Percentiles rank a stretch among this genome's conserved stretches.
phyloP scores from a whole-genome alignment of 2,329 filamentous ascomycete species.

The Sphaerostilbella broomeana region DNA sequence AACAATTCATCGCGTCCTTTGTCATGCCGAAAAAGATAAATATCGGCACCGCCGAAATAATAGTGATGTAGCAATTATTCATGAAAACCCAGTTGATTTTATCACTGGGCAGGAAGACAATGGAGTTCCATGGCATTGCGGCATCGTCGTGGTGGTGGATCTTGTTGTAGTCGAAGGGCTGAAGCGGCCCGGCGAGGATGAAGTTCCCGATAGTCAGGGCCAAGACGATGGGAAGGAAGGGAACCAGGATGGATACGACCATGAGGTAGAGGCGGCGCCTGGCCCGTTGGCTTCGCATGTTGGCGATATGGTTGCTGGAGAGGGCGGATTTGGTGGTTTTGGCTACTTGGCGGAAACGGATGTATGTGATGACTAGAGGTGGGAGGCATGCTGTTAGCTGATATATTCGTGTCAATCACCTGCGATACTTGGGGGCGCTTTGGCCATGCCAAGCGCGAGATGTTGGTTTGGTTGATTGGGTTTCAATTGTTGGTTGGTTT shows the following conservation, averaged over 20 bases:
- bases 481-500: background rate
- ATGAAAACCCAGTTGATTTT: conserved; percentile 33
- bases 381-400: background rate
- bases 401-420: background rate
- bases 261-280: conserved; percentile 50
- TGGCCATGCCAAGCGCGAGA: too few relatives aligned
- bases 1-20: conserved; percentile 45
- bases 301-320: conserved; percentile 33
- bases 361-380: conserved; percentile 39
- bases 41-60: conserved; percentile 41
- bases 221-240: conserved; percentile 44
- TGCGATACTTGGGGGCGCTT: background rate
- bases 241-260: conserved; percentile 43
- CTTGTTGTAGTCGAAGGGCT: conserved; percentile 34
- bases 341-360: conserved; percentile 41
- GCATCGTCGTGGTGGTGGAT: conserved; percentile 33
- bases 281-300: conserved; percentile 39
- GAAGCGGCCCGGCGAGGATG: conserved; percentile 19
- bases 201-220: conserved; percentile 38
- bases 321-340: conserved; percentile 35
- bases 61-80: conserved; percentile 44
- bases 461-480: background rate
- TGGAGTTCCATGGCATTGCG: conserved; percentile 37
- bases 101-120: conserved; percentile 39
- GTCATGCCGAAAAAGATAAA: conserved; percentile 51